Evolutionary conservation across 148 eudicot genomes (phyloP), one percentile per base, ranked within the genome.

Genomic region (Cornus florida): DNA sequence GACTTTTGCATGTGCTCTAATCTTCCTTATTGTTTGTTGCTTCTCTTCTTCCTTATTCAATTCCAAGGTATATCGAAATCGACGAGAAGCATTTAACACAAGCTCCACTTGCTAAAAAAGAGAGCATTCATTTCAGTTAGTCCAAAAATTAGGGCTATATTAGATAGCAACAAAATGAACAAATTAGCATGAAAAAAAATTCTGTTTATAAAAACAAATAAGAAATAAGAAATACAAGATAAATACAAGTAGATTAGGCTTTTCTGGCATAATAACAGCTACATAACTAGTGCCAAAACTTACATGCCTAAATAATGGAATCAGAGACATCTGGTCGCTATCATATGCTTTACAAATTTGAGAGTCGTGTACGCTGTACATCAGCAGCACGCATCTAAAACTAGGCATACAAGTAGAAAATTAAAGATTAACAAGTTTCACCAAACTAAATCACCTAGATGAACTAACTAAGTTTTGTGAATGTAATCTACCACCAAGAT

Each of bases 1-100:
- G 76, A 90, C 98, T 93, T 95, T 96, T 35, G 96, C 96, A 91
- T 95, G 97, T 17, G 92, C 86, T 84, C 97, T 86, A 72, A 95
- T 91, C 88, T 91, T 95, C 75, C 92, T 86, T 71, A 91, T 84
- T 28, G 86, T 83, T 75, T 89, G 84, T 79, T 86, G 84, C 87
- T 92, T 90, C 78, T 93, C 97, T 85, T 91, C 97, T 84, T 90
- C 97, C 88, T 86, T 95, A 86, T 93, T 95, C 86, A 91, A 83
- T 76, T 93, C 97, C 86, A 95, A 82, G 20, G 98, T 95, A 82
- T 93, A 95, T 17, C 98, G 92, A 80, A 95, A 95, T 83, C 97
- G 87, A 68, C 97, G 91, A 69, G 97, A 90, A 64, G 97, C 98
- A 95, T 95, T 95, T 67, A 95, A 80, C 75, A 91, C 98, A 76